Evolutionary conservation across 2,329 filamentous ascomycete species (phyloP).

Genomic region (Plenodomus lindquistii): DNA sequence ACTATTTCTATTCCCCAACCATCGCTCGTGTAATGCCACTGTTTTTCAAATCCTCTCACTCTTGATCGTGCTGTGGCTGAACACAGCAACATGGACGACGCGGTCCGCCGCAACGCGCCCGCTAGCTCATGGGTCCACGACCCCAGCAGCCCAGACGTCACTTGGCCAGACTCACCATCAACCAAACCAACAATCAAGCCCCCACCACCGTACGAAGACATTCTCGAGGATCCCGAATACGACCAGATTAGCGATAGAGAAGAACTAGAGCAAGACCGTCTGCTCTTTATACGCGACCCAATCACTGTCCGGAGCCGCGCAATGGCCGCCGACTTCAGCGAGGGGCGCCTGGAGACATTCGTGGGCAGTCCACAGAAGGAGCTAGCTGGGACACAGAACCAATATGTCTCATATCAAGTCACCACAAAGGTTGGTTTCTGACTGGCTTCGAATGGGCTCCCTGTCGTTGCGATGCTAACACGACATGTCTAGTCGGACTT

Average conservation of each 20-base stretch:
- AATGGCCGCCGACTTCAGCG: constrained; percentile 46
- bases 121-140: constrained; percentile 7
- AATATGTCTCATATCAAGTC: constrained; percentile 93
- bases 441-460: background rate
- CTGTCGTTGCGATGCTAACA: constrained; percentile 9
- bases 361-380: constrained; percentile 89
- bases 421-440: constrained; percentile 72
- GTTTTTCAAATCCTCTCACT: constrained; percentile 1
- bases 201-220: constrained; percentile 4
- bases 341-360: constrained; percentile 79
- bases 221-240: constrained; percentile 18
- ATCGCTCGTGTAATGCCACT: background rate
- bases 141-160: constrained; percentile 13
- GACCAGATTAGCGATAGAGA: constrained; percentile 14
- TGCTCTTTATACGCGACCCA: constrained; percentile 6
- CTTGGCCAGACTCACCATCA: constrained; percentile 9
- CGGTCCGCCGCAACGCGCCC: constrained; percentile 2
- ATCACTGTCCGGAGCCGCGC: constrained; percentile 18
- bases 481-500: constrained; percentile 74
- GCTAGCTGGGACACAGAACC: constrained; percentile 94
- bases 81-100: constrained; percentile 10
- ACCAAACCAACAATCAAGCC: constrained; percentile 6
- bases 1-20: background rate
- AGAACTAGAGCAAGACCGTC: constrained; percentile 9
- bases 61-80: constrained; percentile 1